Evolutionary conservation across 108 stramenopile genomes (phyloP).

Genomic region (Licmophora abbreviata): DNA sequence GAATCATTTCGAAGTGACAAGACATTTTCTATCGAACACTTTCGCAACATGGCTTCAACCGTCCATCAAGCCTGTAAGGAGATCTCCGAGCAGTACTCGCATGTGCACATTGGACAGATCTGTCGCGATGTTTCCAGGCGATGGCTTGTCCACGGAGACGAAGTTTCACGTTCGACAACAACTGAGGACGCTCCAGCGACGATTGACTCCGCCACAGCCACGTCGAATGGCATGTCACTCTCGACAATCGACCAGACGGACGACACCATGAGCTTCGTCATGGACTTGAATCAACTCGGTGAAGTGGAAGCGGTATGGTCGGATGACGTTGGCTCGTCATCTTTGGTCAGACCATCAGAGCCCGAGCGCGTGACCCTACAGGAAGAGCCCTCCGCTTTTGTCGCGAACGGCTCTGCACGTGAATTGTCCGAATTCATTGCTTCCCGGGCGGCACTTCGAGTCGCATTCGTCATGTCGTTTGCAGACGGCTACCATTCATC

Average conservation of each 20-base stretch:
- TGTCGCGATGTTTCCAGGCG: constrained; percentile 37
- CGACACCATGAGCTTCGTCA: constrained; percentile 67
- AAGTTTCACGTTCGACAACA: constrained; percentile 10
- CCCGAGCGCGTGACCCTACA: constrained; percentile 23
- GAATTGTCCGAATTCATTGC: constrained; percentile 47
- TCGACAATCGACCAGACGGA: constrained; percentile 30
- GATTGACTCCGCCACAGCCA: constrained; percentile 3
- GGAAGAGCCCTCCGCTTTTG: constrained; percentile 57
- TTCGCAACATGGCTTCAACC: constrained; percentile 45
- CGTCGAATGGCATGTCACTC: constrained; percentile 2
- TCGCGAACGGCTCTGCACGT: constrained; percentile 29
- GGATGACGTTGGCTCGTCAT: constrained; percentile 4
- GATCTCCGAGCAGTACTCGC: constrained; percentile 66
- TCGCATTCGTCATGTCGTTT: constrained; percentile 76
- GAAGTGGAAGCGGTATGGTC: constrained; percentile 12
- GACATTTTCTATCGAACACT: constrained; percentile 42
- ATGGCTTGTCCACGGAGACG: constrained; percentile 69
- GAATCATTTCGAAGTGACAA: constrained; percentile 31
- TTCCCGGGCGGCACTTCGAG: constrained; percentile 48
- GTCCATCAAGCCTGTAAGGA: constrained; percentile 54
- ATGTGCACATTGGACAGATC: constrained; percentile 46
- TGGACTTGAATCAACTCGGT: constrained; percentile 63
- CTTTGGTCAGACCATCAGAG: background rate
- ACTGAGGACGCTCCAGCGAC: constrained; percentile 1
- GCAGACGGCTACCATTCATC: constrained; percentile 32